Evolutionary conservation across 2,329 filamentous ascomycete genomes (phyloP), one percentile per base, ranked within the genome.

Genomic region (Fusarium sp.): DNA sequence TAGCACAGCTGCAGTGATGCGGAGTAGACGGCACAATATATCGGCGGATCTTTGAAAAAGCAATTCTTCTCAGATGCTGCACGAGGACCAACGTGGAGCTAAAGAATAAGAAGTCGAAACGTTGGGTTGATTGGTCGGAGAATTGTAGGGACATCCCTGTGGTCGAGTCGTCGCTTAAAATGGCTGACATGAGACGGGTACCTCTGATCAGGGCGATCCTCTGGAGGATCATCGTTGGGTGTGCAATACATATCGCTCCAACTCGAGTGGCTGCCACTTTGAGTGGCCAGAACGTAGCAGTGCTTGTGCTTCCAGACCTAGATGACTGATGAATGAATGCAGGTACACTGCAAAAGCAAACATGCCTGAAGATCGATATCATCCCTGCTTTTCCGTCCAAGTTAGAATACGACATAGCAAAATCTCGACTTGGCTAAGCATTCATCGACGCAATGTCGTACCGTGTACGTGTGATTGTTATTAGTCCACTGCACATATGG

Each of bases 141-240:
- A 42, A 39, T 54, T 52, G 26, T 38, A 20, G 49, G 18, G 20
- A 34, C 20, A 66, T 44, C 65, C 59, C 42, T 66, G 50, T 39
- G 31, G 17, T 11, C 22, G 38, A 42, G 36, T 33, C 33, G 36
- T 48, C 48, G 38, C 39, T 38, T 42, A 53, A 56, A 57, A 51
- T 31, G 50, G 24, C 20, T 43, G 36, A 39, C 40, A 63, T 63
- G 33, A 59, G 58, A 50, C 42, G 46, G 34, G 36, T 42, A 45
- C 45, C 40, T 51, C 11, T 51, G 34, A 46, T 64, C 36, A 51
- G 40, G 53, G 53, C 38, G 60, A 65, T 65, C 59, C 22, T 43
- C n/a, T 49, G 34, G 40, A 58, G 53, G 62, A 64, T 63, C 50
- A 63, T 36, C 61, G 18, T 33, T 56, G 20, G 40, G 51, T 45